These are phyloP conservation scores for Chalciporus sp. DNA, from an alignment of 1,284 basidiomycete genomes.

Conservation along the genomic window DNA sequence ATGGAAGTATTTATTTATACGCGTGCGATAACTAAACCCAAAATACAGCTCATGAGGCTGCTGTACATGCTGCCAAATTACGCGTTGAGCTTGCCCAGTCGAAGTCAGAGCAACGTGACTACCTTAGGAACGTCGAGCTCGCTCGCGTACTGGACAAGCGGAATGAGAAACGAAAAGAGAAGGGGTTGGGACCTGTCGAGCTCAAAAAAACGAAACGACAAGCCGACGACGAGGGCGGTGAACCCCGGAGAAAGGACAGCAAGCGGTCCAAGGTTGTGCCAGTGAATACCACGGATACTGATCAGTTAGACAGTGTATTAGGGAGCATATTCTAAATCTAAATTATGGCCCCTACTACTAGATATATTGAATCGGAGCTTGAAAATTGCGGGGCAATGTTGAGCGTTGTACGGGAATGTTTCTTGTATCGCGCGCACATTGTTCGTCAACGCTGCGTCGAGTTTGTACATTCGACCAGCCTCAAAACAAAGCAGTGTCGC, in stretches of 20 bases:
- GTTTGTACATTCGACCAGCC: slow-evolving; percentile 50
- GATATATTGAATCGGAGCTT: slow-evolving; percentile 49
- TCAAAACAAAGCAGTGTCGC: slow-evolving; percentile 58
- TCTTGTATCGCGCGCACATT: slow-evolving; percentile 70
- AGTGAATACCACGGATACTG: slow-evolving; percentile 24
- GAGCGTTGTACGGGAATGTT: slow-evolving; percentile 19
- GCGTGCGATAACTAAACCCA: slow-evolving; percentile 10
- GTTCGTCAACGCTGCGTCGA: slow-evolving; percentile 56
- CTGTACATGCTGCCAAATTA: slow-evolving; percentile 83
- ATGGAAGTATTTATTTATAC: slow-evolving; percentile 39
- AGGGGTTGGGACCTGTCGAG: slow-evolving; percentile 45
- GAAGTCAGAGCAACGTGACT: slow-evolving; percentile 88
- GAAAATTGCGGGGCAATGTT: slow-evolving; percentile 37
- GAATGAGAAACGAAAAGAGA: slow-evolving; percentile 67
- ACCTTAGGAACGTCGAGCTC: slow-evolving; percentile 93
- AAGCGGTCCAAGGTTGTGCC: slow-evolving; percentile 16
- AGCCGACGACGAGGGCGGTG: slow-evolving; percentile 33
- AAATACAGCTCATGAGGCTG: slow-evolving; percentile 85
- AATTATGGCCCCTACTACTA: too few species aligned
- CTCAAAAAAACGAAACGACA: slow-evolving; percentile 15
- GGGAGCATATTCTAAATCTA: slow-evolving; percentile 62
- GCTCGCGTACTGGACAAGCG: slow-evolving; percentile 91
- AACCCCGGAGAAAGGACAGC: slow-evolving; percentile 16
- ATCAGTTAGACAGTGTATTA: slow-evolving; percentile 51
- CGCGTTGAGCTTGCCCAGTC: slow-evolving; percentile 92